Evolutionary conservation across 176 grass and related monocot genomes (phyloP).

Genomic region (Aegilops longissima): DNA sequence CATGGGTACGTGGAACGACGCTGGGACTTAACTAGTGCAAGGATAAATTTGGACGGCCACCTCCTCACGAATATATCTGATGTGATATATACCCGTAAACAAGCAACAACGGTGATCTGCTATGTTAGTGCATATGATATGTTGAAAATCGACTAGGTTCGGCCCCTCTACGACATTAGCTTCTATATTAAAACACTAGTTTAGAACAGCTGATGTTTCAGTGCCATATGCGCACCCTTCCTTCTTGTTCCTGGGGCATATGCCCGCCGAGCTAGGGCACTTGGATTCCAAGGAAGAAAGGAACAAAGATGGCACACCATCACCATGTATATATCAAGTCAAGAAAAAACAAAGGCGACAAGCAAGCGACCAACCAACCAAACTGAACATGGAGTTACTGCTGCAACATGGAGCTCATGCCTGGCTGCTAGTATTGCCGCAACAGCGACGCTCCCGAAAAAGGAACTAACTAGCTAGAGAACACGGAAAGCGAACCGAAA

Average conservation of each 20-base stretch:
- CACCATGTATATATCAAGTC: neutral
- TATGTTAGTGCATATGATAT: conserved; percentile 10
- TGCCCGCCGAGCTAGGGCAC: conserved; percentile 24
- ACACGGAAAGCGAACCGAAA: too few species aligned
- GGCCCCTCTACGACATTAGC: neutral
- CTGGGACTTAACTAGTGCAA: neutral
- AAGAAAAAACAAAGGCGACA: neutral
- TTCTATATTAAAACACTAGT: conserved; percentile 1
- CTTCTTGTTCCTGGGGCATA: neutral
- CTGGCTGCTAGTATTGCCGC: neutral
- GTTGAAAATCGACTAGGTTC: neutral
- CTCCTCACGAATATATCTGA: neutral
- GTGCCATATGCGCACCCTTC: neutral
- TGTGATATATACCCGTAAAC: conserved; percentile 9
- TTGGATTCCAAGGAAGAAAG: neutral
- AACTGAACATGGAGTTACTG: neutral
- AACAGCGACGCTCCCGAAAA: conserved; percentile 43
- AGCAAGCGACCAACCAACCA: conserved; percentile 10
- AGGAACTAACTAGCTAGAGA: neutral
- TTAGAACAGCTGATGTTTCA: conserved; percentile 11
- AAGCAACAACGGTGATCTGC: neutral
- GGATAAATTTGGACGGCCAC: conserved; percentile 27
- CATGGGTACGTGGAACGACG: conserved; percentile 6
- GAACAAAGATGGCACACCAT: neutral
- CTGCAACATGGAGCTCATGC: neutral